Conservation (phyloP, 768 basidiomycete genomes). For the Rickenella mellea region DNA sequence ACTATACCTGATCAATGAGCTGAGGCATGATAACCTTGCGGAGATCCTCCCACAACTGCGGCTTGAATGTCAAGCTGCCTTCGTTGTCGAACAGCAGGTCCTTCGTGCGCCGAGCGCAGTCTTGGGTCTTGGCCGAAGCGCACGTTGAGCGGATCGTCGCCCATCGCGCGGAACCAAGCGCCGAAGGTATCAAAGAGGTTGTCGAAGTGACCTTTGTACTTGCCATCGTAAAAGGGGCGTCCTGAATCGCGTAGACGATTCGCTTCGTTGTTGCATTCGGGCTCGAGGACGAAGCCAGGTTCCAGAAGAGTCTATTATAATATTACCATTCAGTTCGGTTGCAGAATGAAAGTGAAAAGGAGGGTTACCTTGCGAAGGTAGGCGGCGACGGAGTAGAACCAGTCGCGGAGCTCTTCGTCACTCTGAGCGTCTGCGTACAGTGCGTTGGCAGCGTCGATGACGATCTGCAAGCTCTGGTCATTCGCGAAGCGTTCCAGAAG, state of each 20-base stretch:
- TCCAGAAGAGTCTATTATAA: constrained; percentile 50
- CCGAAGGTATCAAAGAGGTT: constrained; percentile 60
- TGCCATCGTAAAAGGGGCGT: constrained; percentile 65
- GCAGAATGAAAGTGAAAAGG: neutral
- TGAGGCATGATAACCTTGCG: constrained; percentile 73
- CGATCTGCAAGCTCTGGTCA: constrained; percentile 49
- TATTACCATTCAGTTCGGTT: no score
- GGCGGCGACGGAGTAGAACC: constrained; percentile 55
- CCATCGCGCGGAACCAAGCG: constrained; percentile 76
- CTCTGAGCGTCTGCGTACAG: constrained; percentile 66
- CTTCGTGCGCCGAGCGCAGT: constrained; percentile 71
- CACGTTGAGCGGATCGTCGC: constrained; percentile 75
- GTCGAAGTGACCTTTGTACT: constrained; percentile 75
- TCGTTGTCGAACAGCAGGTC: constrained; percentile 79
- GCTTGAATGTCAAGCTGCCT: constrained; percentile 83
- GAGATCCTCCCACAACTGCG: constrained; percentile 82
- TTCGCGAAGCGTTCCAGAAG: constrained; percentile 91
- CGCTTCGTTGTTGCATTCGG: constrained; percentile 60
- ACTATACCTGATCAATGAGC: constrained; percentile 64
- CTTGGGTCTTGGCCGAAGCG: constrained; percentile 61
- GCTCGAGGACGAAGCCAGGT: constrained; percentile 79
- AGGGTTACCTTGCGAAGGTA: constrained; percentile 44
- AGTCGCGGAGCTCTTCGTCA: constrained; percentile 65
- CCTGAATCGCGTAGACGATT: constrained; percentile 58
- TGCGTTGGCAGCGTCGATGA: constrained; percentile 61